Evolutionary conservation across 257 asterid genomes (phyloP).

Genomic region (Capsicum chinense): DNA sequence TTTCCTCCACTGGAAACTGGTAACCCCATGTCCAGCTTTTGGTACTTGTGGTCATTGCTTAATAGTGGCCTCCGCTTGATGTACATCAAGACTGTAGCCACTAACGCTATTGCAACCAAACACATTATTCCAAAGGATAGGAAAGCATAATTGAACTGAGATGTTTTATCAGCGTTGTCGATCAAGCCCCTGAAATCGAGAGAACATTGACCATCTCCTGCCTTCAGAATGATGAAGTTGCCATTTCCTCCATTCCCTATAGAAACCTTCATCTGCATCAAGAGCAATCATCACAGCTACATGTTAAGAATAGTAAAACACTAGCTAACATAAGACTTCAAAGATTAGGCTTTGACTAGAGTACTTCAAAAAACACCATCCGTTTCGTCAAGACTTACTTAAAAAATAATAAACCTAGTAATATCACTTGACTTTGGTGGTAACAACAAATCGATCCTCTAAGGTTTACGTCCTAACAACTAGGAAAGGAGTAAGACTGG

Average conservation of each 20-base stretch:
- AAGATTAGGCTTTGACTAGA: neutral
- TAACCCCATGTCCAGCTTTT: constrained; percentile 70
- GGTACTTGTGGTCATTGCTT: constrained; percentile 50
- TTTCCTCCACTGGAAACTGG: constrained; percentile 64
- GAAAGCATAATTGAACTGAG: constrained; percentile 39
- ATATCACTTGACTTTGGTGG: neutral
- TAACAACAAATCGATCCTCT: too few species aligned
- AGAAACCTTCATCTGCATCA: constrained; percentile 68
- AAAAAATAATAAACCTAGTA: neutral
- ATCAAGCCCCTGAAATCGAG: constrained; percentile 62
- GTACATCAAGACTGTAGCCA: constrained; percentile 46
- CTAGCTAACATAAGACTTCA: neutral
- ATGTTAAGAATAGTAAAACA: neutral
- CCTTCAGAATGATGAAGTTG: constrained; percentile 51
- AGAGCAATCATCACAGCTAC: neutral
- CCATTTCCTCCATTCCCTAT: constrained; percentile 47
- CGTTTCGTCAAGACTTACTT: neutral
- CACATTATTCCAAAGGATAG: constrained; percentile 44
- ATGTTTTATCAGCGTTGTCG: constrained; percentile 34
- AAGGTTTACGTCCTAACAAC: too few species aligned
- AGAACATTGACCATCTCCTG: constrained; percentile 63
- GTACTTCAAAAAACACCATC: neutral
- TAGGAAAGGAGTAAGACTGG: neutral
- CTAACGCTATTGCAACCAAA: constrained; percentile 45
- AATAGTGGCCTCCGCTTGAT: constrained; percentile 43